Evolutionary conservation across 2,329 filamentous ascomycete genomes (phyloP), one percentile per base, ranked within the genome.

Genomic region (Ascochyta viciae-villosae): DNA sequence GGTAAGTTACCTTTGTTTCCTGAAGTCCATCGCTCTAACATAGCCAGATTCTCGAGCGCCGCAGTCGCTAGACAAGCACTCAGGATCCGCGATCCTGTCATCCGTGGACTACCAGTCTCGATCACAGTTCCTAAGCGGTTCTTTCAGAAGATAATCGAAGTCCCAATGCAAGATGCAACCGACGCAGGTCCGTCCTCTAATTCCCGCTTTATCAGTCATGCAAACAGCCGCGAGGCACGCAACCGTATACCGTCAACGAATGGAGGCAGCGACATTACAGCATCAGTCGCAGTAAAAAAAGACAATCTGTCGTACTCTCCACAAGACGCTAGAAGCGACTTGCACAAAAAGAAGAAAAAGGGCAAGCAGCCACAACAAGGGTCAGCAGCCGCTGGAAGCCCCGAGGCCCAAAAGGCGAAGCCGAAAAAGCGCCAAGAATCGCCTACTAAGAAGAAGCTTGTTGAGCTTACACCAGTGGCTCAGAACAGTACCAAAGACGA

Each of bases 291-390:
- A 16, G 24, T 8, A 31, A 42, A 40, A 31, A 51, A 24, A 10
- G 51, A 22, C 8, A 45, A 47, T 9, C 44, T 46, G 15, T 43
- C 54, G n/a, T 75, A 75, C 57, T 74, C 73, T 56, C 68, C 73
- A 40, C 73, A 75, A 58, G 73, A 74, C 58, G 73, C 66, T 64
- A 70, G 73, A 57, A 74, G 73, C 62, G 68, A 63, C 58, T 51
- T 73, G 56, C 63, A 44, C 38, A 62, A 58, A 39, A 62, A 60
- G 42, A 56, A 56, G 42, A 56, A 50, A 16, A 56, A 50, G 24
- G 41, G 41, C 33, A 51, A 51, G 24, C 53, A 51, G 38, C 27
- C 48, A 42, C 53, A 51, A 50, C 44, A 54, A 16, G 39, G 27
- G 19, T 39, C 38, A 8, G 6, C 37, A n/a, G 33, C 33, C 6